Evolutionary conservation across 768 basidiomycete genomes (phyloP).

Genomic region (Butyriboletus loyo): DNA sequence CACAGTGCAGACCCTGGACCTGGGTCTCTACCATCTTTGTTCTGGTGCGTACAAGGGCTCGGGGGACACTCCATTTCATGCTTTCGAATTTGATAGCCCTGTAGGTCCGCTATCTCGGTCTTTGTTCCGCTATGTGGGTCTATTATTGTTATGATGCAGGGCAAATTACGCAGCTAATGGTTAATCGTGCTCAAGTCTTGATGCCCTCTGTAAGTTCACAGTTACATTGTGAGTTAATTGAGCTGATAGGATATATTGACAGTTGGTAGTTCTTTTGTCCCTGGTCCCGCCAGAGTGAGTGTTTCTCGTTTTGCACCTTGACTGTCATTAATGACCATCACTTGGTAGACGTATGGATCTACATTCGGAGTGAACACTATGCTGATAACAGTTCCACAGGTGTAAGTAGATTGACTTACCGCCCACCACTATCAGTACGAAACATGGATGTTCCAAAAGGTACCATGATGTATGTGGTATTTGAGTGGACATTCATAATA

Average conservation of each 20-base stretch:
- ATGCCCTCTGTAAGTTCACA: neutral
- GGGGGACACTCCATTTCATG: too few relatives aligned
- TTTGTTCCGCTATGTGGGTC: neutral
- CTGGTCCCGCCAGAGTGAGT: neutral
- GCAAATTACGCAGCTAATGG: neutral
- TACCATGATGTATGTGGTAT: neutral
- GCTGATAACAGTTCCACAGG: neutral
- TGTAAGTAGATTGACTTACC: conserved; percentile 3
- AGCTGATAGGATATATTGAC: neutral
- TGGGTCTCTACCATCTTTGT: neutral
- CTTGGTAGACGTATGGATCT: conserved; percentile 1
- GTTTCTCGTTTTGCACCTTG: neutral
- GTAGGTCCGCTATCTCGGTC: too few relatives aligned
- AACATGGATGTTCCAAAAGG: neutral
- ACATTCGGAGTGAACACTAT: neutral
- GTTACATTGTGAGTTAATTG: too few relatives aligned
- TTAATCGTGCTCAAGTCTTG: neutral
- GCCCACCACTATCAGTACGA: neutral
- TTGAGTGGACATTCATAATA: neutral
- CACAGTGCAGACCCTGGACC: neutral
- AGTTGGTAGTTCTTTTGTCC: conserved; percentile 1
- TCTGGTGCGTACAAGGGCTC: neutral
- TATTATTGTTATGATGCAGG: neutral
- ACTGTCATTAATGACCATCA: neutral
- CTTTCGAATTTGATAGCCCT: neutral